phyloP scores from a whole-genome alignment of 495 filamentous ascomycete species.

The Aspergillus taichungensis region DNA sequence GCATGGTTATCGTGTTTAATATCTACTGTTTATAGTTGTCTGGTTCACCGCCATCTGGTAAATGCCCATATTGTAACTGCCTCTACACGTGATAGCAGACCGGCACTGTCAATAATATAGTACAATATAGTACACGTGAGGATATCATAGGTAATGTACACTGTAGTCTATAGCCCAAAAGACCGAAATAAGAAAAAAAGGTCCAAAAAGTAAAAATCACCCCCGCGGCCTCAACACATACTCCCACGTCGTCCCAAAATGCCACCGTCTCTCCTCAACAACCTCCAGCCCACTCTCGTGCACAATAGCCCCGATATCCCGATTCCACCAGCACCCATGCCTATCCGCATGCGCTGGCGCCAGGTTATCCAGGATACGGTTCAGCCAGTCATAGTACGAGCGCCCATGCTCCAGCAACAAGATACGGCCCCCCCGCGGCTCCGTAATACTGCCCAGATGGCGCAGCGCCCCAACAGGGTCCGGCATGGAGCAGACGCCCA shows the following conservation, averaged over 20 bases:
- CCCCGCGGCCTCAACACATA: constrained; percentile 47
- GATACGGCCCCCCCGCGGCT: constrained; percentile 55
- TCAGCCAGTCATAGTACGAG: constrained; percentile 67
- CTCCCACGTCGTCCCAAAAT: constrained; percentile 71
- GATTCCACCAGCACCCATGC: constrained; percentile 97
- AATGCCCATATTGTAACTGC: not conserved
- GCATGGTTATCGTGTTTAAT: too few relatives aligned
- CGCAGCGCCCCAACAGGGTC: constrained; percentile 62
- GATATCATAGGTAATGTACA: not conserved
- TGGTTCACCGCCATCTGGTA: not conserved
- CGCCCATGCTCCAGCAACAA: constrained; percentile 88
- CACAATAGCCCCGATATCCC: constrained; percentile 77
- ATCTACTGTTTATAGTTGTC: too few relatives aligned
- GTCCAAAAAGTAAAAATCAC: not conserved
- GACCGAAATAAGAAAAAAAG: not conserved
- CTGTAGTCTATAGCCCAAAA: not conserved
- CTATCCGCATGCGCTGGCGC: constrained; percentile 70
- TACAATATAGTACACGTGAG: constrained; percentile 1
- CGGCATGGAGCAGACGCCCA: constrained; percentile 81
- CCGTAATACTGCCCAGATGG: constrained; percentile 33
- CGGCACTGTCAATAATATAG: not conserved
- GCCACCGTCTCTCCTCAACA: constrained; percentile 55
- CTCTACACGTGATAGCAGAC: not conserved
- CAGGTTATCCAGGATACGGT: constrained; percentile 64
- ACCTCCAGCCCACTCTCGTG: constrained; percentile 75